Conservation (phyloP, 202 grass and related monocot genomes). For the Panicum hallii region DNA sequence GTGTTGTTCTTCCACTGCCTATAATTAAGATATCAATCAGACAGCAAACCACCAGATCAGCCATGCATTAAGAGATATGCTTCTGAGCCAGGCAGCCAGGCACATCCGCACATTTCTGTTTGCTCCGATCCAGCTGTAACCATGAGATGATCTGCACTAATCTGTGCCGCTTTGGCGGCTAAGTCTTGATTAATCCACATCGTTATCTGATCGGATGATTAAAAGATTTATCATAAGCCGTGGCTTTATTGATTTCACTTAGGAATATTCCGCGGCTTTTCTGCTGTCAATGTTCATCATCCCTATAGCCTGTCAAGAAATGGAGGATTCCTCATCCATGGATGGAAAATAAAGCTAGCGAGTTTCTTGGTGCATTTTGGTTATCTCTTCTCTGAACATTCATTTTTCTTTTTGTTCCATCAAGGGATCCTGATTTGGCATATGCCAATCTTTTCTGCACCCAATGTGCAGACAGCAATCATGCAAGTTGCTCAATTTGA, state of each 20-base stretch:
- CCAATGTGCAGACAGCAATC: constrained; percentile 32
- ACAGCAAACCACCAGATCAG: constrained; percentile 37
- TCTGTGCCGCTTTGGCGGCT: neutral
- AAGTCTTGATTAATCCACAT: constrained; percentile 22
- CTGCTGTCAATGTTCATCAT: constrained; percentile 22
- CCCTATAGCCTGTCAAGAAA: neutral
- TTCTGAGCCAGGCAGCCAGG: neutral
- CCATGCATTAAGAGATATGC: constrained; percentile 26
- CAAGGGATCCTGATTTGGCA: constrained; percentile 31
- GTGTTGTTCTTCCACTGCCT: constrained; percentile 41
- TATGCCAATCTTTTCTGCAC: constrained; percentile 32
- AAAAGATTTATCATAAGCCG: constrained; percentile 23
- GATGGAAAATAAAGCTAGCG: neutral
- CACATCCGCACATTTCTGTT: neutral
- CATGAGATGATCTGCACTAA: constrained; percentile 19
- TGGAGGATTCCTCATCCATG: constrained; percentile 10
- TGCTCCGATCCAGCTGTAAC: constrained; percentile 3
- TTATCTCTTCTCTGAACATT: constrained; percentile 10
- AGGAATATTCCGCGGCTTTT: constrained; percentile 14
- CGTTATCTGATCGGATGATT: constrained; percentile 30
- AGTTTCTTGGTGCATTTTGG: neutral
- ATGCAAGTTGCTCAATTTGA: constrained; percentile 27
- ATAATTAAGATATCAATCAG: constrained; percentile 35
- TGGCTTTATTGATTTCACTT: constrained; percentile 4
- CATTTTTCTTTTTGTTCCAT: constrained; percentile 28